phyloP scores from a whole-genome alignment of 2,329 filamentous ascomycete species.

The Neonectria sp. region DNA sequence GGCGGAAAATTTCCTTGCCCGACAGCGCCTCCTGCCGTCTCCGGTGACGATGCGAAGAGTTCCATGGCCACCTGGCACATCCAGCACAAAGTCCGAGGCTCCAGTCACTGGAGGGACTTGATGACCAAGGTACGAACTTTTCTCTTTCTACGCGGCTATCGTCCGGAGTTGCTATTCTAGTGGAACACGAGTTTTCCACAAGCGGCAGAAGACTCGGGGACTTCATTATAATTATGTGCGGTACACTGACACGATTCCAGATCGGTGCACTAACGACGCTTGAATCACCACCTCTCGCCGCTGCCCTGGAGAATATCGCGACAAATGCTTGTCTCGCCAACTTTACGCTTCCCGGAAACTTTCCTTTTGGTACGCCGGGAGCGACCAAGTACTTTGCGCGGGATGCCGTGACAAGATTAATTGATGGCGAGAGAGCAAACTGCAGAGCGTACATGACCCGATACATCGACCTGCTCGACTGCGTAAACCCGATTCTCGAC shows the following conservation, averaged over 20 bases:
- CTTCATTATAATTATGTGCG: not conserved
- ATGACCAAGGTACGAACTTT: slow-evolving; percentile 53
- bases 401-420: slow-evolving; percentile 50
- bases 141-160: not conserved
- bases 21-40: slow-evolving; percentile 40
- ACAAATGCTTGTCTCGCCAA: slow-evolving; percentile 55
- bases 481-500: slow-evolving; percentile 54
- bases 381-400: slow-evolving; percentile 52
- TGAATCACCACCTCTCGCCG: slow-evolving; percentile 46
- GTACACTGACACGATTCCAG: slow-evolving; percentile 31
- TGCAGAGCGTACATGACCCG: slow-evolving; percentile 47
- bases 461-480: slow-evolving; percentile 52
- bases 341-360: slow-evolving; percentile 55
- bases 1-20: slow-evolving; percentile 54
- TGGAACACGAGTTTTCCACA: not conserved
- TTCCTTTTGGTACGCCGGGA: slow-evolving; percentile 56
- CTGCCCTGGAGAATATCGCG: slow-evolving; percentile 51
- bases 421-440: slow-evolving; percentile 48
- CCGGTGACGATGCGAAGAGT: slow-evolving; percentile 47
- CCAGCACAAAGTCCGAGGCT: slow-evolving; percentile 53
- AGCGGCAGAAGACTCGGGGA: too few relatives aligned
- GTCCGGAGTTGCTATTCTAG: not conserved
- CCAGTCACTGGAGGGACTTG: slow-evolving; percentile 55
- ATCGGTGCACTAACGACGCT: slow-evolving; percentile 48
- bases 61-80: slow-evolving; percentile 52